phyloP scores from a whole-genome alignment of 2,329 filamentous ascomycete genomes.

The Pyrenophora teres region DNA sequence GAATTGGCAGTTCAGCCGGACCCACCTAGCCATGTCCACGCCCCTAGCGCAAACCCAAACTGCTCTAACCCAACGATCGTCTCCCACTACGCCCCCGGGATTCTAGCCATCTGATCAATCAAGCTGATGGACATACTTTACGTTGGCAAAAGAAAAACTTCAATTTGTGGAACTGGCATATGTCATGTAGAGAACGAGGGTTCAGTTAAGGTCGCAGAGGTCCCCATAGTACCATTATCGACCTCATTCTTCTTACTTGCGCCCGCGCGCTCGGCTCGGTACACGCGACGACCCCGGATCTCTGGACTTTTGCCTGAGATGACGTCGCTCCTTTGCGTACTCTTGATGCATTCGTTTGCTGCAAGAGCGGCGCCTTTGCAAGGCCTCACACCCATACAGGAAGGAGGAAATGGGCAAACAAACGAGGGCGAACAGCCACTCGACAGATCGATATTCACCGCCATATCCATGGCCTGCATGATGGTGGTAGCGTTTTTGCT shows the following conservation, averaged over 20 bases:
- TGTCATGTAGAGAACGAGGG: constrained; percentile 1
- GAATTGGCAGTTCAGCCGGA: background rate
- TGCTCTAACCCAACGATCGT: constrained; percentile 2
- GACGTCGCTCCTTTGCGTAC: background rate
- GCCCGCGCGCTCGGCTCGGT: background rate
- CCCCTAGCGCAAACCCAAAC: constrained; percentile 3
- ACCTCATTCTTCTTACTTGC: background rate
- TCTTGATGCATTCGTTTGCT: constrained; percentile 1
- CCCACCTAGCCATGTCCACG: background rate
- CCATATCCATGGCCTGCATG: constrained; percentile 3
- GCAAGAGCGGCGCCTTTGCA: background rate
- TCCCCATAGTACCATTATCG: background rate
- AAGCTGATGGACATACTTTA: background rate
- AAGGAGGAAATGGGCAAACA: background rate
- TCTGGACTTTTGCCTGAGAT: background rate
- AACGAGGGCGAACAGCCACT: background rate
- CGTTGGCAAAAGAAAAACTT: background rate
- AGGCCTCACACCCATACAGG: background rate
- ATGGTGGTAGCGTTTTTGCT: constrained; percentile 8
- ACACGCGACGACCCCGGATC: background rate
- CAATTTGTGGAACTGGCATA: constrained; percentile 1
- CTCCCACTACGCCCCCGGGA: background rate
- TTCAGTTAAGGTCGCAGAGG: constrained; percentile 3
- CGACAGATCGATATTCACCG: constrained; percentile 2
- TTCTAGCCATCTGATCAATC: background rate